Percentiles rank a stretch among this genome's conserved stretches.
Conservation (phyloP, 2,329 filamentous ascomycete species). For the Penicillium sp. region DNA sequence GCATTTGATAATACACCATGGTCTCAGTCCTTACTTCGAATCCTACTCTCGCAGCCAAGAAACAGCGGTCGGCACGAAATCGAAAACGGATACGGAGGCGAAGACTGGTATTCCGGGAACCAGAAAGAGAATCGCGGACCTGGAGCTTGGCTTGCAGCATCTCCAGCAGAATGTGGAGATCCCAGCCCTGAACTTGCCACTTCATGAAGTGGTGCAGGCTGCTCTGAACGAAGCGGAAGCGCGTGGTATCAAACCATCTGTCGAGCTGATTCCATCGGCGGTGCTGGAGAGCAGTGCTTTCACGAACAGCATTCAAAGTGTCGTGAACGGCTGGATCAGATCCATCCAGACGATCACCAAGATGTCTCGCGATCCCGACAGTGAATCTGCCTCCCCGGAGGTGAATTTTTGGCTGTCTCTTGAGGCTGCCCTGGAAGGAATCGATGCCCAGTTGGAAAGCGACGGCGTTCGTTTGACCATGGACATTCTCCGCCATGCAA, state of each 20-base stretch:
- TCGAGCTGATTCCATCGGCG: constrained; percentile 70
- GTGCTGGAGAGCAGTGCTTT: constrained; percentile 87
- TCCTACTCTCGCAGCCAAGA: constrained; percentile 85
- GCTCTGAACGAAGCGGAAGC: constrained; percentile 74
- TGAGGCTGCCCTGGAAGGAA: constrained; percentile 87
- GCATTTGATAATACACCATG: constrained; percentile 86
- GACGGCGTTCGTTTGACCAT: constrained; percentile 87
- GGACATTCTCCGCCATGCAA: constrained; percentile 92
- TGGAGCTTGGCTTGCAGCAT: constrained; percentile 85
- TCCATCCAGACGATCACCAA: constrained; percentile 96
- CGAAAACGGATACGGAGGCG: constrained; percentile 77
- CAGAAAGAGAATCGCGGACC: constrained; percentile 92
- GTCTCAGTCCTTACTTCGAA: constrained; percentile 93
- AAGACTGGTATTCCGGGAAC: constrained; percentile 96
- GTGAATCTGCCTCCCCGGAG: constrained; percentile 84
- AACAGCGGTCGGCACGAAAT: constrained; percentile 60
- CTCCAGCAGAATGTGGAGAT: constrained; percentile 98
- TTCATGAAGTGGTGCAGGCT: constrained; percentile 82
- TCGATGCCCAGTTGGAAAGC: constrained; percentile 81
- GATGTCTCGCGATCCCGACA: constrained; percentile 77
- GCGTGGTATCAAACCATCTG: constrained; percentile 63
- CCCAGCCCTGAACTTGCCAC: constrained; percentile 78
- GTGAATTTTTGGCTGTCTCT: constrained; percentile 99
- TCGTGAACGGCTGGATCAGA: constrained; percentile 97
- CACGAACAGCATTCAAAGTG: constrained; percentile 87